A percentile compares a stretch with the other conserved stretches of the same genome.
Evolutionary conservation across 768 basidiomycete genomes (phyloP).

Genomic region (Russula earlei): DNA sequence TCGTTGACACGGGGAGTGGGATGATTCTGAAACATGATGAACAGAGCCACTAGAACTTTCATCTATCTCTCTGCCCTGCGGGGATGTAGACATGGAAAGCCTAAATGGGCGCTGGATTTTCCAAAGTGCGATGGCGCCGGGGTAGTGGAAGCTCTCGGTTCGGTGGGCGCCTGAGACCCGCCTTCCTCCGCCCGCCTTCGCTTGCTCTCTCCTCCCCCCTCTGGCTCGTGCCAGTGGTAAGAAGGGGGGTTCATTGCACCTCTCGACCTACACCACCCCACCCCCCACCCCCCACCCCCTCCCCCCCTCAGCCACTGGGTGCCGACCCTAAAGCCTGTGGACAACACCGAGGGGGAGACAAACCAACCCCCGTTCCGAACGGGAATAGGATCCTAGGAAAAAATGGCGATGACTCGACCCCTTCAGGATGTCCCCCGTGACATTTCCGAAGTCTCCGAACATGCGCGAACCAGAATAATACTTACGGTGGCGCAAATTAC

Average conservation of each 20-base stretch:
- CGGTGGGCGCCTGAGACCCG: slow-evolving; percentile 12
- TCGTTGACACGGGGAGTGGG: slow-evolving; percentile 13
- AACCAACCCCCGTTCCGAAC: background rate
- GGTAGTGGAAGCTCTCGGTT: slow-evolving; percentile 5
- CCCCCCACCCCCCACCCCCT: too few relatives aligned
- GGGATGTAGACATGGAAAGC: slow-evolving; percentile 17
- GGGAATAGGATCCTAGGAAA: background rate
- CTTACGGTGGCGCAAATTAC: background rate
- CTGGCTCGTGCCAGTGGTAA: background rate
- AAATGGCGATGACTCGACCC: background rate
- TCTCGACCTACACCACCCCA: too few relatives aligned
- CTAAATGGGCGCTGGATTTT: slow-evolving; percentile 17
- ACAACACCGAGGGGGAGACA: slow-evolving; percentile 1
- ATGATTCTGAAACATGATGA: slow-evolving; percentile 19
- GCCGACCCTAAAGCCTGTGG: too few relatives aligned
- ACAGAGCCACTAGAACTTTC: slow-evolving; percentile 19
- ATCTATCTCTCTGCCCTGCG: slow-evolving; percentile 13
- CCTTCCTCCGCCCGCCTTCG: too few relatives aligned
- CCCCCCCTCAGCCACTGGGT: too few relatives aligned
- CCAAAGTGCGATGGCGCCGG: slow-evolving; percentile 15
- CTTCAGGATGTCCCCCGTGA: background rate
- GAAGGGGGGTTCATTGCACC: slow-evolving; percentile 9
- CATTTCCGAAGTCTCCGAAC: slow-evolving; percentile 1
- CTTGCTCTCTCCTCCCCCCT: background rate
- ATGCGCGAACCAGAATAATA: background rate